A percentile compares a stretch with the other conserved stretches of the same genome.
Evolutionary conservation across 345 rosid species (phyloP).

Genomic region (Alliaria petiolata): DNA sequence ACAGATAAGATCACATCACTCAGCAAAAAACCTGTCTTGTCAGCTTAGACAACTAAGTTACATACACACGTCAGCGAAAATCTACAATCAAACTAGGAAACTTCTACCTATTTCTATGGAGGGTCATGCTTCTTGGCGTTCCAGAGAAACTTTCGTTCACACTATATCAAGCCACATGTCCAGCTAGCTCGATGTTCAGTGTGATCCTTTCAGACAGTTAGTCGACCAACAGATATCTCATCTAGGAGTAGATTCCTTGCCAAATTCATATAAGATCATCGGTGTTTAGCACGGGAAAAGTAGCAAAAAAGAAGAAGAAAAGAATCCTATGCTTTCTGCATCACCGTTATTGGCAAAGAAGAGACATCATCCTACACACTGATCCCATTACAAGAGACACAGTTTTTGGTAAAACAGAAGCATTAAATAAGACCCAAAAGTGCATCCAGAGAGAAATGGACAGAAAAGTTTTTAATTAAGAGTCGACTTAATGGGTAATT

Average conservation of each 20-base stretch:
- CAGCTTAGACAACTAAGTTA: background rate
- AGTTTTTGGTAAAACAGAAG: background rate
- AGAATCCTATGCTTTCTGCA: background rate
- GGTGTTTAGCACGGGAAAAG: background rate
- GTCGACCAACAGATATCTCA: conserved; percentile 20
- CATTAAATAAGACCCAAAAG: background rate
- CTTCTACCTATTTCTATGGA: conserved; percentile 34
- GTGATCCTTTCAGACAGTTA: conserved; percentile 21
- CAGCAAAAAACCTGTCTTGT: background rate
- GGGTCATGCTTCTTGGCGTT: conserved; percentile 28
- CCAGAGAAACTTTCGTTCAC: conserved; percentile 22
- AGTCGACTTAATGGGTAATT: background rate
- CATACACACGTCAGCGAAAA: conserved; percentile 2
- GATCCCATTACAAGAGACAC: conserved; percentile 15
- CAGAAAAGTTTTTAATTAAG: background rate
- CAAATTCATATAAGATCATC: conserved; percentile 15
- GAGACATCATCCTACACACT: background rate
- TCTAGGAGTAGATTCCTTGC: conserved; percentile 11
- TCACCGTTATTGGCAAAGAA: background rate
- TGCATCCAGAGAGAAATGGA: background rate
- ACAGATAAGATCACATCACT: conserved; percentile 1
- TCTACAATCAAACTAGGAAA: conserved; percentile 19
- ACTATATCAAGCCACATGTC: conserved; percentile 29
- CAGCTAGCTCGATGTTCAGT: conserved; percentile 17
- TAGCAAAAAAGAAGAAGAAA: background rate